Conservation (phyloP, 148 eudicot genomes). For the Arbutus unedo region DNA sequence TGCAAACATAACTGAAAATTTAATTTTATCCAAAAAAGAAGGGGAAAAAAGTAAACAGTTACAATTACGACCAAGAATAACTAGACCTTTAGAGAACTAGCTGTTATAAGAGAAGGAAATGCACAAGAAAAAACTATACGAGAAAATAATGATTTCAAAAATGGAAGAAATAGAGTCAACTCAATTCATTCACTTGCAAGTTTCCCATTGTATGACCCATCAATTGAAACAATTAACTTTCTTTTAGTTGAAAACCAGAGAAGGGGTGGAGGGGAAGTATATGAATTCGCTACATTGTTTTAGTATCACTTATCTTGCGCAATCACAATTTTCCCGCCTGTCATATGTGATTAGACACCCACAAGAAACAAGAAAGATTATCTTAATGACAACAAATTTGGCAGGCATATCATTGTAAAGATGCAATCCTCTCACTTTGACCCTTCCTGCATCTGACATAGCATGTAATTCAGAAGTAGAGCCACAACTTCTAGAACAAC, state of each 20-base stretch:
- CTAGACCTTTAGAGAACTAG: not conserved
- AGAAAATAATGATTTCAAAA: not conserved
- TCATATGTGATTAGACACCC: not conserved
- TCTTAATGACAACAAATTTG: not conserved
- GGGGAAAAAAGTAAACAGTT: not conserved
- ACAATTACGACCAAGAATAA: not conserved
- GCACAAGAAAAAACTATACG: not conserved
- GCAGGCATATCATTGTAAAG: constrained; percentile 8
- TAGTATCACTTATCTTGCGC: not conserved
- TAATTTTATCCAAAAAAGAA: not conserved
- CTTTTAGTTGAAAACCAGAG: not conserved
- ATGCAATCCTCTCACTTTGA: constrained; percentile 8
- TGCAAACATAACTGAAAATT: not conserved
- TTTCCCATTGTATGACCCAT: not conserved
- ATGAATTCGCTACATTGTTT: not conserved
- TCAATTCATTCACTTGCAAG: not conserved
- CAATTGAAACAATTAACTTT: not conserved
- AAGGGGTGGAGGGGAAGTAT: not conserved
- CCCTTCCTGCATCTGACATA: constrained; percentile 20
- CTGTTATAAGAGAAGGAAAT: not conserved
- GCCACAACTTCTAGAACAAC: not conserved
- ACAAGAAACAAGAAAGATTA: not conserved
- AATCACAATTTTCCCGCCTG: not conserved
- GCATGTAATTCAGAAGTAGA: not conserved
- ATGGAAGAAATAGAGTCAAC: not conserved